phyloP scores from a whole-genome alignment of 2,329 filamentous ascomycete genomes.

The Simplicillium aogashimaense region DNA sequence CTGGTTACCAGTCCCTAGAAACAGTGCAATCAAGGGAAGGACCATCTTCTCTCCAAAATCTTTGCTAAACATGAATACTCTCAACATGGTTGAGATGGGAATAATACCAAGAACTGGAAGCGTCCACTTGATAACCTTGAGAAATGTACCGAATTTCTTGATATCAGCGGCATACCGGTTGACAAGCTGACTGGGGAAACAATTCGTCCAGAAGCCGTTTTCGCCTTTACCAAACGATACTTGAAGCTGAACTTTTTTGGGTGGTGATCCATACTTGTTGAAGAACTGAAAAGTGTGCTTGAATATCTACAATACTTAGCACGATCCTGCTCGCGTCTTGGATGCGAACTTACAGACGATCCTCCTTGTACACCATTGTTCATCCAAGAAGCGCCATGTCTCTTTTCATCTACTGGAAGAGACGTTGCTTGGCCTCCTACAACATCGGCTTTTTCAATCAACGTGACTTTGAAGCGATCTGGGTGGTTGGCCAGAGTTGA shows the following conservation, averaged over 20 bases:
- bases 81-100: conserved; percentile 55
- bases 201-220: conserved; percentile 55
- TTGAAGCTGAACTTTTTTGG: conserved; percentile 49
- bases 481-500: conserved; percentile 56
- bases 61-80: conserved; percentile 56
- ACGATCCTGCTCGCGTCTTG: not conserved
- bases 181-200: conserved; percentile 50
- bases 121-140: conserved; percentile 49
- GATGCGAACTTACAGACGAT: conserved; percentile 17
- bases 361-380: conserved; percentile 57
- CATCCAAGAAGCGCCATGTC: conserved; percentile 48
- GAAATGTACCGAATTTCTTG: conserved; percentile 42
- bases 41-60: conserved; percentile 65
- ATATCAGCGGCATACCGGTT: conserved; percentile 46
- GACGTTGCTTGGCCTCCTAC: conserved; percentile 53
- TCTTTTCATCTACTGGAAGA: conserved; percentile 44
- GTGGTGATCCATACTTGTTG: conserved; percentile 41
- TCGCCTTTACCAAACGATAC: conserved; percentile 52
- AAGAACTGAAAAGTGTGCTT: conserved; percentile 60
- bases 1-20: conserved; percentile 66
- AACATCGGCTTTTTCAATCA: conserved; percentile 48
- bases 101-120: conserved; percentile 49
- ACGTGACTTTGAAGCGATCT: conserved; percentile 53
- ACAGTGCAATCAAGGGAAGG: conserved; percentile 61
- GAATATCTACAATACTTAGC: conserved; percentile 40